These are phyloP conservation scores for Fusarium keratoplasticum DNA, from an alignment of 2,329 filamentous ascomycete species.

Conservation along the genomic window DNA sequence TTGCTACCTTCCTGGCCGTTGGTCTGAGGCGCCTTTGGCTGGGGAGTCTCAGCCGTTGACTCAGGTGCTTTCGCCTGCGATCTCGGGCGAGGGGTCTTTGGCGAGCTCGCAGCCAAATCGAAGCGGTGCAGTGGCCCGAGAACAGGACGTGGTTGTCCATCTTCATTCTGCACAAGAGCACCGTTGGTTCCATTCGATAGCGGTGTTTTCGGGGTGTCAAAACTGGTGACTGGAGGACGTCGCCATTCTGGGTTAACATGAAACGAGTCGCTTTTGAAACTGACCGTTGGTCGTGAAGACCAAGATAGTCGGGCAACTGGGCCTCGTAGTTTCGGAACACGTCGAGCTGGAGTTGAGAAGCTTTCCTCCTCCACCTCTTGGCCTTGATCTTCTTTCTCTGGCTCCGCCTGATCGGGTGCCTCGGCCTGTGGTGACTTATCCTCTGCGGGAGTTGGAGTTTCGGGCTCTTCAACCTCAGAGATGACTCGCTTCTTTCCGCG, in stretches of 20 bases:
- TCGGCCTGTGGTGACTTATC: conserved; percentile 6
- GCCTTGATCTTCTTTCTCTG: conserved; percentile 1
- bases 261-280: conserved; percentile 33
- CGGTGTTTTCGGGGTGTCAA: conserved; percentile 24
- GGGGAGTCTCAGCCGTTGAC: neutral
- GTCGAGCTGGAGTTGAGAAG: neutral
- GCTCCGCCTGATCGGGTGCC: neutral
- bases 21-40: neutral
- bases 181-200: conserved; percentile 26
- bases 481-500: conserved; percentile 25
- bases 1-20: neutral
- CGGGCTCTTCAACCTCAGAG: conserved; percentile 18
- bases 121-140: conserved; percentile 26
- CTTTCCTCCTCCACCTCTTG: neutral
- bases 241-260: conserved; percentile 39
- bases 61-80: conserved; percentile 10
- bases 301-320: conserved; percentile 30
- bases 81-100: conserved; percentile 27
- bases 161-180: conserved; percentile 37
- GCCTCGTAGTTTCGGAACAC: conserved; percentile 22
- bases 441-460: neutral
- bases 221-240: conserved; percentile 36
- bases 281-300: conserved; percentile 37
- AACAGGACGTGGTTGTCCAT: conserved; percentile 36
- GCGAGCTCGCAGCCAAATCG: conserved; percentile 11